Conservation (phyloP, 257 asterid species). For the Euphrasia confusa region DNA sequence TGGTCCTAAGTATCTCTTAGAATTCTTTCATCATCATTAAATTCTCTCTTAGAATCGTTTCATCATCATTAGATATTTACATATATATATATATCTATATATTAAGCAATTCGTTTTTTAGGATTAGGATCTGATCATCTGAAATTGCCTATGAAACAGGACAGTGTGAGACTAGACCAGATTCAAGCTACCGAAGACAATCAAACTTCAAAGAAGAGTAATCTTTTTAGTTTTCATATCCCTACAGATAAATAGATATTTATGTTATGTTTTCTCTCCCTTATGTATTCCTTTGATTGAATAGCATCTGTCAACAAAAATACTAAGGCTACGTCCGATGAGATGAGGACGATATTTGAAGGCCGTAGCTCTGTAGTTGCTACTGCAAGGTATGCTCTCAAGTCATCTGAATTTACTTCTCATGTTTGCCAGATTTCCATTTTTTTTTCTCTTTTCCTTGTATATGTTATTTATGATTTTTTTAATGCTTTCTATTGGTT, state of each 20-base stretch:
- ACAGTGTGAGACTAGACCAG: conserved; percentile 26
- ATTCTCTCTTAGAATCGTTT: neutral
- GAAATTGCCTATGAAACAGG: conserved; percentile 42
- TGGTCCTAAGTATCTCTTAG: neutral
- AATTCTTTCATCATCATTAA: neutral
- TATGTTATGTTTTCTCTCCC: conserved; percentile 5
- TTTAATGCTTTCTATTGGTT: conserved; percentile 26
- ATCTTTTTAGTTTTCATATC: conserved; percentile 29
- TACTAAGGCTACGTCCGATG: conserved; percentile 33
- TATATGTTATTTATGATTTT: conserved; percentile 20
- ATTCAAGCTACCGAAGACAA: conserved; percentile 32
- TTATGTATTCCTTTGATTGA: conserved; percentile 26
- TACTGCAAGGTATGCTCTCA: conserved; percentile 39
- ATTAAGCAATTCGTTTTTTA: conserved; percentile 2
- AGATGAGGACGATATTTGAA: conserved; percentile 37
- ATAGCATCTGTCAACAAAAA: conserved; percentile 36
- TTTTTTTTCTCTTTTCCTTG: conserved; percentile 4
- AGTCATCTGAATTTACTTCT: conserved; percentile 4
- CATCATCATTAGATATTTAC: neutral
- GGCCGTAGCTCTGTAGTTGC: conserved; percentile 37
- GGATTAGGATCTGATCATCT: conserved; percentile 27
- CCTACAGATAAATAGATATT: conserved; percentile 6
- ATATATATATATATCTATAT: neutral
- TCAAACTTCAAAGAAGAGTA: conserved; percentile 45
- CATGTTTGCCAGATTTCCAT: neutral